Base-by-base conservation (phyloP, 306 rosid genomes). In the Dicorynia guianensis region DNA sequence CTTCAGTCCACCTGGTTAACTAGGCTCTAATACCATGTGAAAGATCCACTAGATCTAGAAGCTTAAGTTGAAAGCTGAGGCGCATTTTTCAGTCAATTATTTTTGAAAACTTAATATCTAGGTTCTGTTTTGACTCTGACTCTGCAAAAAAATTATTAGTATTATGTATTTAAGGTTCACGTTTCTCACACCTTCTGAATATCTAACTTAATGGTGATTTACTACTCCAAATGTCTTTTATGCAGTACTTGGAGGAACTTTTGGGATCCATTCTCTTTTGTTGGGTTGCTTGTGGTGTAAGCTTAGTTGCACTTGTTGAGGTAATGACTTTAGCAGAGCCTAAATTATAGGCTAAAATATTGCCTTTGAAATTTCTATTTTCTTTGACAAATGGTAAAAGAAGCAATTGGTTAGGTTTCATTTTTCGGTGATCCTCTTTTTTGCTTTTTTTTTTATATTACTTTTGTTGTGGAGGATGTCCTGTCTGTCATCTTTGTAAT, bases 201-300 rank as follows among this genome's bases (percentile, higher is more conserved):
- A 5, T 63, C 65, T 47, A 11, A 40, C 40, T 71, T 25, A 47
- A 86, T 56, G 30, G 20, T 73, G 56, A 62, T 62, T 42, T 60
- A 39, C 66, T 49, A 74, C 42, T 53, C 40, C 19, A 15, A 46
- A 6, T 69, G 7, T 78, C 67, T 80, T 67, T 72, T 75, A 71
- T 88, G 88, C 91, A 94, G 98, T 94, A 94, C 83, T 56, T 94
- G 88, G 98, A 91, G 83, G 88, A 94, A 77, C 88, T 87, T 46
- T 76, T 94, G 67, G 98, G 97, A 76, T 67, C 97, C 50, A 77
- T 94, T 85, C 82, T 94, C 54, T 94, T 91, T 81, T 86, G 86
- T 75, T 94, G 97, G 97, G 93, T 94, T 84, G 87, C 93, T 79
- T 94, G 97, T 76, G 95, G 94, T 76, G 96, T 94, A 74, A 94